Percentiles rank a stretch among this genome's conserved stretches.
phyloP scores from a whole-genome alignment of 1,139 yeast genomes.

The Chernovozyma sophiae-reginae region DNA sequence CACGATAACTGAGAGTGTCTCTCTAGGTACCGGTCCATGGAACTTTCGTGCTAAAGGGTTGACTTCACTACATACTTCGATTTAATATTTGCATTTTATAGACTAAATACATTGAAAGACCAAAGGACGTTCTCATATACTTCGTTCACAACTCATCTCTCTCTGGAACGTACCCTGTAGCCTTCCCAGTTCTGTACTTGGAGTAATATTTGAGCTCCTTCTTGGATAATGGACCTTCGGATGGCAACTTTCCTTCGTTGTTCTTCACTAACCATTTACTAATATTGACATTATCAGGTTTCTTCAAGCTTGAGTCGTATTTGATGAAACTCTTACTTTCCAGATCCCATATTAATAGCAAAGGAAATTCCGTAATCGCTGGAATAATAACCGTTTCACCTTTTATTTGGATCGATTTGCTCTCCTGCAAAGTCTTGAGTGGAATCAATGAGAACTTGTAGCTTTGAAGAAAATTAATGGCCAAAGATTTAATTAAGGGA shows the following conservation, averaged over 20 bases:
- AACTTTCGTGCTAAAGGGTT: too few species aligned
- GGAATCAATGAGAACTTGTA: conserved; percentile 29
- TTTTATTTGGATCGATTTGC: conserved; percentile 13
- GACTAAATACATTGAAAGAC: background rate
- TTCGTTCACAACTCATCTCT: conserved; percentile 30
- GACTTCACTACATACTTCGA: too few species aligned
- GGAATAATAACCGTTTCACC: conserved; percentile 19
- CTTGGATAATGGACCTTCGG: conserved; percentile 39
- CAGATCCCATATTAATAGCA: conserved; percentile 26
- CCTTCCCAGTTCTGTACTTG: conserved; percentile 28
- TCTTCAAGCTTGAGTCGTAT: conserved; percentile 21
- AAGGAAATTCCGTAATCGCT: conserved; percentile 19
- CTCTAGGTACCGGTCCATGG: too few species aligned
- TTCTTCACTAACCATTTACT: conserved; percentile 31
- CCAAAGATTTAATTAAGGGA: conserved; percentile 66
- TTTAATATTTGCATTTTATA: background rate
- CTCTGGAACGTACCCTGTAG: conserved; percentile 14
- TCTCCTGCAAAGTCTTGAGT: conserved; percentile 8
- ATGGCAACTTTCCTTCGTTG: conserved; percentile 23
- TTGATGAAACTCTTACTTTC: conserved; percentile 16
- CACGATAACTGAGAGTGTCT: too few species aligned
- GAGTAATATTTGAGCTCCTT: conserved; percentile 27
- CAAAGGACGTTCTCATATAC: background rate
- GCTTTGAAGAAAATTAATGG: conserved; percentile 59
- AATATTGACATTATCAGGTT: conserved; percentile 29